phyloP scores from a whole-genome alignment of 2,329 filamentous ascomycete species.

The Cordyceps fumosorosea region DNA sequence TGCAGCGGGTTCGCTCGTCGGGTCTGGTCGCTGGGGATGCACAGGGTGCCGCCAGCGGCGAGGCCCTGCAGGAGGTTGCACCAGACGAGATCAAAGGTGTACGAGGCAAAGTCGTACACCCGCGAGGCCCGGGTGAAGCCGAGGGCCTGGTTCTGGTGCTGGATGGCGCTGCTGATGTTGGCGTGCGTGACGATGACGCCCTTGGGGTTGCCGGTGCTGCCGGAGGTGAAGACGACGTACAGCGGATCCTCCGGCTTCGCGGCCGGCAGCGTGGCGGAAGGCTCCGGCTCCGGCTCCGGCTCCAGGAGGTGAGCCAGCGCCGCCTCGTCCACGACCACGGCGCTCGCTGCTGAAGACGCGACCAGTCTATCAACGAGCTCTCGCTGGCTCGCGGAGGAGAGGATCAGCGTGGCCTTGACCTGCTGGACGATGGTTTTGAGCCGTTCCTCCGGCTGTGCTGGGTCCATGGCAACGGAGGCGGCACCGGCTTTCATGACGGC shows the following conservation, averaged over 20 bases:
- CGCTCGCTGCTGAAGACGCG: neutral
- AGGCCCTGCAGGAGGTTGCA: conserved; percentile 19
- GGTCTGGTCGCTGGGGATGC: conserved; percentile 6
- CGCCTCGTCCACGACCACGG: neutral
- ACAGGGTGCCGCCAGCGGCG: conserved; percentile 13
- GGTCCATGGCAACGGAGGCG: conserved; percentile 1
- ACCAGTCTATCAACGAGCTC: neutral
- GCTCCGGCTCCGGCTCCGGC: neutral
- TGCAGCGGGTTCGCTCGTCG: neutral
- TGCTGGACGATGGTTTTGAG: neutral
- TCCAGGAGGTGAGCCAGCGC: neutral
- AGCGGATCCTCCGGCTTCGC: conserved; percentile 3
- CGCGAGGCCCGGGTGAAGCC: conserved; percentile 16
- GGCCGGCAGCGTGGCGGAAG: neutral
- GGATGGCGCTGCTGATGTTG: conserved; percentile 15
- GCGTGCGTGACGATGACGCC: conserved; percentile 19
- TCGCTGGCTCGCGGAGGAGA: neutral
- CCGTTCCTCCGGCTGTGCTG: neutral
- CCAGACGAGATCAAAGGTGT: conserved; percentile 17
- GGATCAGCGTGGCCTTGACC: neutral
- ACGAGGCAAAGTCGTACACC: conserved; percentile 12
- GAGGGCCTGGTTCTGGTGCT: conserved; percentile 15
- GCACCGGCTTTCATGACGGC: conserved; percentile 3
- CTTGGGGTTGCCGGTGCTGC: conserved; percentile 18
- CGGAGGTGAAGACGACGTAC: conserved; percentile 18